Base-by-base conservation (phyloP, 768 basidiomycete species). In the Scleroderma bovista region DNA sequence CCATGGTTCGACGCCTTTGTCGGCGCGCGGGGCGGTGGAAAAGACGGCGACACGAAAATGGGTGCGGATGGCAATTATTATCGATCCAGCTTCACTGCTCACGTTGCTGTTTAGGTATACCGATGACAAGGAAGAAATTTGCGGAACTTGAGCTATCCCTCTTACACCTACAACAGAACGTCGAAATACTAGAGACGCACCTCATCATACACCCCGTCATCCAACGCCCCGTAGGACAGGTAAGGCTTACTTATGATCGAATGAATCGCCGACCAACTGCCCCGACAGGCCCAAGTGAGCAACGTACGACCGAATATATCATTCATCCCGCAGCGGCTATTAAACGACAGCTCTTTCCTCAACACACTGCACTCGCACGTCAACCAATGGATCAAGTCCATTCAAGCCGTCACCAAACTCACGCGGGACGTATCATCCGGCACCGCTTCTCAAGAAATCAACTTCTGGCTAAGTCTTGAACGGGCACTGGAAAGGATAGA, bases 1-100 rank as follows among this genome's bases (percentile, higher is more conserved):
- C 94, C 94, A 0, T 97, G 92, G 86, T 98, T 99, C 60, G 94
- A 98, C 67, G 93, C 95, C 15, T 98, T 95, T 60, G 93, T 97
- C 23, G 93, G 88, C 20, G 77, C 91, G 20, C 80, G 92, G 45
- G 80, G 83, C 23, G 72, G 76, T 50, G 83, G 80, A 46, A 92
- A 90, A 62, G 87, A 88, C 26, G 77, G 71, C 5, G 93, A 93
- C 63, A 79, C 75, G 39, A 89, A 92, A 69, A 87, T 91, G 84
- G 91, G 90, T 76, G 50, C 8, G 16, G 3, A 48, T 38, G 69
- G n/a, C n/a, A n/a, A n/a, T 57, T 3, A 68, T 56, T 3, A 19
- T 34, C 29, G 11, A 8, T 10, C 10, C 26, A 31, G 42, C 17
- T 29, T 11, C 22, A 44, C 36, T 2, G 17, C 57, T 61, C 37